Percentiles rank a stretch among this genome's conserved stretches.
Evolutionary conservation across 2,329 filamentous ascomycete species (phyloP).

Genomic region (Mycosphaerelloides madeirae): DNA sequence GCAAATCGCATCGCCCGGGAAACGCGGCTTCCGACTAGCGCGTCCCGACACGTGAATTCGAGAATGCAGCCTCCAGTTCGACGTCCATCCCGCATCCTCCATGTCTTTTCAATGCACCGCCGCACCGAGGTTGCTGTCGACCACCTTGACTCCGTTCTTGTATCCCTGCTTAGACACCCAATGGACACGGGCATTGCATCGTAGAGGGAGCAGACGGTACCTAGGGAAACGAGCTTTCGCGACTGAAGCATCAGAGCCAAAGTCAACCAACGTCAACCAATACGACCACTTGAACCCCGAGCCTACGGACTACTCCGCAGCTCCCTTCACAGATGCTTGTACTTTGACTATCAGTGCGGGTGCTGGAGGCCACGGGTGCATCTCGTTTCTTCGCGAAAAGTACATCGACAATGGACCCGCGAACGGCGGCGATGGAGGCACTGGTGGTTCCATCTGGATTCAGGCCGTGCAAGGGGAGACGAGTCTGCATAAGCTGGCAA

Average conservation of each 20-base stretch:
- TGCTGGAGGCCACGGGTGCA: conserved; percentile 81
- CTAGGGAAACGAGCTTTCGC: no score
- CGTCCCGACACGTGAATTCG: no score
- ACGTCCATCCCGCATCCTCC: background rate
- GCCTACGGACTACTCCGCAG: conserved; percentile 76
- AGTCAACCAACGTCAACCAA: conserved; percentile 19
- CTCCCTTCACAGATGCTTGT: conserved; percentile 84
- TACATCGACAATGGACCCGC: conserved; percentile 83
- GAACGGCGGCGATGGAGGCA: conserved; percentile 91
- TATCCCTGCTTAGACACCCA: conserved; percentile 38
- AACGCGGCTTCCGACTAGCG: no score
- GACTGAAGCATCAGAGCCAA: no score
- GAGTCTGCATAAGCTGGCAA: conserved; percentile 83
- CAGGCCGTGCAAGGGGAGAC: conserved; percentile 89
- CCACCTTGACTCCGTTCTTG: conserved; percentile 42
- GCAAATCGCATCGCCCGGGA: no score
- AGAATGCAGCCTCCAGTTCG: no score
- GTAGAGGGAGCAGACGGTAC: no score
- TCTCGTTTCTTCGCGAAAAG: conserved; percentile 89
- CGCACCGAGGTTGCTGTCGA: conserved; percentile 24
- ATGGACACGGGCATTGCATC: conserved; percentile 5
- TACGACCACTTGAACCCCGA: conserved; percentile 65
- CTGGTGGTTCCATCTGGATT: conserved; percentile 88
- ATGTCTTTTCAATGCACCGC: conserved; percentile 11
- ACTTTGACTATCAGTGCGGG: conserved; percentile 73